Evolutionary conservation across 106 monocot species (phyloP).

Genomic region (Chionographis japonica): DNA sequence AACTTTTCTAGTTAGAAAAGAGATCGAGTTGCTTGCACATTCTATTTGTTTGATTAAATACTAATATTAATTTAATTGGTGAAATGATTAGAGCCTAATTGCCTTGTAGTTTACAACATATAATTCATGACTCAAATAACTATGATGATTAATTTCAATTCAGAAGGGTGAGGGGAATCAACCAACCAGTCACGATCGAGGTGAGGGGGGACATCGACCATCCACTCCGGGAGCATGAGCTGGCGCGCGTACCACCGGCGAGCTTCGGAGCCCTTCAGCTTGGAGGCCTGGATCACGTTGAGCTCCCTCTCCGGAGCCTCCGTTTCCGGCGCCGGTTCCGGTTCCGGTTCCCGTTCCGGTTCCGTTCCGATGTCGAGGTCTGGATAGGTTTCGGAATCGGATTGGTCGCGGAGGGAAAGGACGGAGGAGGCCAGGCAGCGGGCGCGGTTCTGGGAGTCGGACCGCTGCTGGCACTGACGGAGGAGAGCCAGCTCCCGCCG

Average conservation of each 20-base stretch:
- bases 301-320: conserved; percentile 21
- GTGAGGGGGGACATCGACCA: conserved; percentile 77
- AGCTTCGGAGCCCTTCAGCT: conserved; percentile 60
- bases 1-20: too few relatives aligned
- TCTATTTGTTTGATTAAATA: too few relatives aligned
- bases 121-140: too few relatives aligned
- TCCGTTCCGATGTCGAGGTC: conserved; percentile 3
- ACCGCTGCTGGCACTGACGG: conserved; percentile 68
- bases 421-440: conserved; percentile 75
- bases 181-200: conserved; percentile 67
- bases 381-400: background rate
- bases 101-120: too few relatives aligned
- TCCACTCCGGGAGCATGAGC: conserved; percentile 96
- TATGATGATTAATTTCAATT: background rate
- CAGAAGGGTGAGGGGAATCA: background rate
- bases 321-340: conserved; percentile 1
- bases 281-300: conserved; percentile 52
- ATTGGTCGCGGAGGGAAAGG: conserved; percentile 16
- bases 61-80: too few relatives aligned
- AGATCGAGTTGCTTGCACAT: too few relatives aligned
- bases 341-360: too few relatives aligned
- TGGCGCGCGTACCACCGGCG: conserved; percentile 84
- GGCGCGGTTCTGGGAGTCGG: conserved; percentile 83
- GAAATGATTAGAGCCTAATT: too few relatives aligned
- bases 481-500: conserved; percentile 74